A percentile compares a stretch with the other conserved stretches of the same genome.
Conservation (phyloP, 345 rosid species). For the Populus tremula region DNA sequence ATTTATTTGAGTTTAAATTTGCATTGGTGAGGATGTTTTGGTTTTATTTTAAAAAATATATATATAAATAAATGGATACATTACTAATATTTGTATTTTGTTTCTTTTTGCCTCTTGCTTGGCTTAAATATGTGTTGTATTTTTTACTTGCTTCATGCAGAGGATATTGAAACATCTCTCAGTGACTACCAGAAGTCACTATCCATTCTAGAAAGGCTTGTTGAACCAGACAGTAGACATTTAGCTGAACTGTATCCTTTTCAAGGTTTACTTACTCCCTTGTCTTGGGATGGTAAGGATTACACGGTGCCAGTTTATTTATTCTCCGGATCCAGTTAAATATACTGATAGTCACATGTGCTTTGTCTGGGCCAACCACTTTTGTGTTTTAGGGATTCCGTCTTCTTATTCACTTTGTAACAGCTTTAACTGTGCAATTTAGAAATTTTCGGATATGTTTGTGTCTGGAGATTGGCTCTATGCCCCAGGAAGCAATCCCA, state of each 20-base stretch:
- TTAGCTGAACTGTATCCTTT: conserved; percentile 92
- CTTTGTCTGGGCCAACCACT: not conserved
- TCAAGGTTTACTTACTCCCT: not conserved
- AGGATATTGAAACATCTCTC: conserved; percentile 92
- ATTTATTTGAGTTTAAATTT: conserved; percentile 6
- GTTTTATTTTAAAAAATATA: not conserved
- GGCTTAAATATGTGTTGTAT: not conserved
- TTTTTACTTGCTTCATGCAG: conserved; percentile 35
- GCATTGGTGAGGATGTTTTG: not conserved
- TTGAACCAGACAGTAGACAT: conserved; percentile 84
- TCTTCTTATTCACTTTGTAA: not conserved
- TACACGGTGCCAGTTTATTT: not conserved
- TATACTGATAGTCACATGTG: not conserved
- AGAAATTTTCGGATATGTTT: conserved; percentile 88
- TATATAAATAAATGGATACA: not conserved
- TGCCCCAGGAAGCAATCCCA: conserved; percentile 70
- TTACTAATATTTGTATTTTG: not conserved
- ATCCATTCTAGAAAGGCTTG: conserved; percentile 62
- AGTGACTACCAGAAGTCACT: conserved; percentile 78
- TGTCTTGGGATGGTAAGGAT: not conserved
- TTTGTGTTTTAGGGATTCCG: not conserved
- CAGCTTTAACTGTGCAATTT: conserved; percentile 47
- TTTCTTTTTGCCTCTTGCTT: conserved; percentile 3
- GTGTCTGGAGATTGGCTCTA: conserved; percentile 80
- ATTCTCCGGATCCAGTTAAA: not conserved